Conservation (phyloP, 2,329 filamentous ascomycete species). For the Aspergillus sergii region DNA sequence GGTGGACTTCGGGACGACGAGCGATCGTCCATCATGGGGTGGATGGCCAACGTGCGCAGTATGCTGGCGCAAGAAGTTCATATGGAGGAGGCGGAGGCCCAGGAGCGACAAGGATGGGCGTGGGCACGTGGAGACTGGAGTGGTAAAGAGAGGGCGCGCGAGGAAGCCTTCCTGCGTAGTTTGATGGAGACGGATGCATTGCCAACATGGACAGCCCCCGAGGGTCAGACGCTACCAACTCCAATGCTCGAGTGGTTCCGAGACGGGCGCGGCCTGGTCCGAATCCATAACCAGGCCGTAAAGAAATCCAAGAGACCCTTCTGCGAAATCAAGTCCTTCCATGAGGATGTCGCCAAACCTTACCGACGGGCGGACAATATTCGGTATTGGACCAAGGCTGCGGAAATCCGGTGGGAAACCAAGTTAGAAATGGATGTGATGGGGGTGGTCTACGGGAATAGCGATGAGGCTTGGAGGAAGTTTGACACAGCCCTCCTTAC, state of each 20-base stretch:
- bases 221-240: conserved; percentile 53
- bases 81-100: conserved; percentile 72
- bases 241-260: conserved; percentile 73
- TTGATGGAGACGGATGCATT: conserved; percentile 64
- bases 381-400: conserved; percentile 93
- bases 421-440: conserved; percentile 81
- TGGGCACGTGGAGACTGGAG: conserved; percentile 83
- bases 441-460: conserved; percentile 75
- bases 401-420: conserved; percentile 90
- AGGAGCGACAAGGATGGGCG: conserved; percentile 72
- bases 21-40: conserved; percentile 71
- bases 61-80: conserved; percentile 77
- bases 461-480: conserved; percentile 69
- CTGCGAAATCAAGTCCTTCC: conserved; percentile 83
- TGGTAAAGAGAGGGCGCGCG: conserved; percentile 73
- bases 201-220: conserved; percentile 68
- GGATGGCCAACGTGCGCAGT: conserved; percentile 76
- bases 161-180: conserved; percentile 78
- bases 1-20: conserved; percentile 81
- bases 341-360: conserved; percentile 91
- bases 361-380: conserved; percentile 94
- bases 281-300: conserved; percentile 87
- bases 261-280: conserved; percentile 78
- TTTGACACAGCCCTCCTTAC: conserved; percentile 81
- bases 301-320: conserved; percentile 83